Evolutionary conservation across 345 rosid species (phyloP).

Genomic region (Lepidium africanum): DNA sequence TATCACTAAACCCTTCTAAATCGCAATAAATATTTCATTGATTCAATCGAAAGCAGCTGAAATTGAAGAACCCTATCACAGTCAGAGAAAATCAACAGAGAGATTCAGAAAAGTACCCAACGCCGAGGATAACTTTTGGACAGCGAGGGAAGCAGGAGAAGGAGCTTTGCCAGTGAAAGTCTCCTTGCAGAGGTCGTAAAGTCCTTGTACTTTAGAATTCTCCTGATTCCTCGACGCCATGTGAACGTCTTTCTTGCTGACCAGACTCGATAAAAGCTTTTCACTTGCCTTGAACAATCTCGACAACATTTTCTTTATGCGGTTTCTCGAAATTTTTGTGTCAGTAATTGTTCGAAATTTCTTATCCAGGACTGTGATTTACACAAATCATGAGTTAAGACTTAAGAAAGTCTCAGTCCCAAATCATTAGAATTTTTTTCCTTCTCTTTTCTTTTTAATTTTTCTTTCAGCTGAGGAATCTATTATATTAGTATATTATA

Average conservation of each 20-base stretch:
- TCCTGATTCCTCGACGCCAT: conserved; percentile 37
- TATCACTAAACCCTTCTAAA: conserved; percentile 2
- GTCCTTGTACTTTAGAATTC: conserved; percentile 52
- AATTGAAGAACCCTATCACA: not conserved
- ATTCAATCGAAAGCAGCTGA: not conserved
- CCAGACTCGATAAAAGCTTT: conserved; percentile 32
- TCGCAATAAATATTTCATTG: not conserved
- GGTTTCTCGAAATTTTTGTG: not conserved
- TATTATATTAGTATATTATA: too few species aligned
- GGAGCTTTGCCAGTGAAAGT: conserved; percentile 55
- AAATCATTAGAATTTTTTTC: not conserved
- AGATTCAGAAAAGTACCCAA: conserved; percentile 47
- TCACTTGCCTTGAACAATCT: conserved; percentile 42
- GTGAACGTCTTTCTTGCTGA: conserved; percentile 26
- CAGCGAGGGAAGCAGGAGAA: conserved; percentile 40
- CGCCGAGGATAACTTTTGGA: conserved; percentile 47
- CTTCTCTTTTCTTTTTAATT: too few species aligned
- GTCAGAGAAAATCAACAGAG: not conserved
- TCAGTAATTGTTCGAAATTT: conserved; percentile 18
- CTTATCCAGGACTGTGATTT: conserved; percentile 12
- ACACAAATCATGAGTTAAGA: not conserved
- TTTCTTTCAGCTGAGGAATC: too few species aligned
- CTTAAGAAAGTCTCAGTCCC: not conserved
- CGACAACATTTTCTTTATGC: conserved; percentile 30
- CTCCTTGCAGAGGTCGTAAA: conserved; percentile 57